These are phyloP conservation scores for Fonsecaea pedrosoi DNA, from an alignment of 2,329 filamentous ascomycete genomes.

Conservation along the genomic window DNA sequence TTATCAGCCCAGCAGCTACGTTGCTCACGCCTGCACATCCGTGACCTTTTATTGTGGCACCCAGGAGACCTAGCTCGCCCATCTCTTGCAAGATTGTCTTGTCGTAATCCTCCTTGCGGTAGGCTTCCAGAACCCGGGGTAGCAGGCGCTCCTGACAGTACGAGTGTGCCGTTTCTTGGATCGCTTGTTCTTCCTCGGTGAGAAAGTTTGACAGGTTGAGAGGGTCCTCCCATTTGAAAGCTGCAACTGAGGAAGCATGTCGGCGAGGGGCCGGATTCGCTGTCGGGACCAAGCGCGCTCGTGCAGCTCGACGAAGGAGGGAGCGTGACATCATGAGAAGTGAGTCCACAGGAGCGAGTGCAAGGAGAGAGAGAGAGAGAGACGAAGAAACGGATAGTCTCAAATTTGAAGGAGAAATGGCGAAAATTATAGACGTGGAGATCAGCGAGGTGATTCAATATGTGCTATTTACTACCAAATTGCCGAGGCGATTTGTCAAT, in stretches of 20 bases:
- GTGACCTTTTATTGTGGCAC: slow-evolving; percentile 84
- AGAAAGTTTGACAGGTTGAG: slow-evolving; percentile 75
- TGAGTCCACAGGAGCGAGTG: neutral
- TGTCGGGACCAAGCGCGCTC: slow-evolving; percentile 20
- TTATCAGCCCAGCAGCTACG: slow-evolving; percentile 88
- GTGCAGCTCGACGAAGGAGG: slow-evolving; percentile 33
- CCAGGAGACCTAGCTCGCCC: slow-evolving; percentile 88
- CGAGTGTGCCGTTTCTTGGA: slow-evolving; percentile 86
- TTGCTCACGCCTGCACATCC: slow-evolving; percentile 87
- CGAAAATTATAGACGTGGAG: neutral
- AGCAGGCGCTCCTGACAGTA: slow-evolving; percentile 92
- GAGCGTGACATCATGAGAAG: slow-evolving; percentile 33
- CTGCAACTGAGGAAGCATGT: slow-evolving; percentile 40
- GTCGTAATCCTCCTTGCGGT: slow-evolving; percentile 86
- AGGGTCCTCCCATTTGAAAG: slow-evolving; percentile 93
- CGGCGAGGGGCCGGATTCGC: slow-evolving; percentile 23
- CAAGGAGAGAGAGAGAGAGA: neutral
- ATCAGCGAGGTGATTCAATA: slow-evolving; percentile 14
- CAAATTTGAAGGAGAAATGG: slow-evolving; percentile 1
- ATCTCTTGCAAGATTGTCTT: slow-evolving; percentile 85
- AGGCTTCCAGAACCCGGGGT: slow-evolving; percentile 85
- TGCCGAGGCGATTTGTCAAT: slow-evolving; percentile 17
- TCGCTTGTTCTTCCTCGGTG: slow-evolving; percentile 89
- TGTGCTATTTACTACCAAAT: neutral
- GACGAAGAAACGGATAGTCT: neutral